These are phyloP conservation scores for Musa beccarii DNA, from an alignment of 176 grass and related monocot species.

Conservation along the genomic window DNA sequence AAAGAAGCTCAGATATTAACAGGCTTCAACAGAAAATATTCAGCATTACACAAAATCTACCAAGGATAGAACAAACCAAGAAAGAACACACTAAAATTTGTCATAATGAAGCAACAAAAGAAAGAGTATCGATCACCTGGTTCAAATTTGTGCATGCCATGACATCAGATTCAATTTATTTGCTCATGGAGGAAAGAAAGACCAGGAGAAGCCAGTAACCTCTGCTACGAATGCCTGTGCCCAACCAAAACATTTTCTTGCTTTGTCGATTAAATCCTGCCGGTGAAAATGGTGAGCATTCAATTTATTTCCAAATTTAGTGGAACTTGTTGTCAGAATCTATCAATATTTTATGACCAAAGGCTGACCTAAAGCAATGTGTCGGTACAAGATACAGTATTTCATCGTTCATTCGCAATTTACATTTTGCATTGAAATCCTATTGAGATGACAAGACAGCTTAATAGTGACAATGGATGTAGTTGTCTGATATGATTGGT, in stretches of 20 bases:
- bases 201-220: conserved; percentile 55
- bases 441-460: too few relatives aligned
- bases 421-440: too few relatives aligned
- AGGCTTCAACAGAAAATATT: not conserved
- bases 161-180: conserved; percentile 33
- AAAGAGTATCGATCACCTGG: conserved; percentile 27
- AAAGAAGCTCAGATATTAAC: not conserved
- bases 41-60: not conserved
- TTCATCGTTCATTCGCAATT: not conserved
- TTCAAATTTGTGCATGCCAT: conserved; percentile 41
- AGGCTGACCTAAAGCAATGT: not conserved
- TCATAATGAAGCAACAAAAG: not conserved
- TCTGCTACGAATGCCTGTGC: conserved; percentile 38
- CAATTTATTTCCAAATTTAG: not conserved
- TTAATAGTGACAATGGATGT: too few relatives aligned
- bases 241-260: conserved; percentile 43
- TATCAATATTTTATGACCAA: not conserved
- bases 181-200: conserved; percentile 38
- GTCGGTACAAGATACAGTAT: not conserved
- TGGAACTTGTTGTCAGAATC: not conserved
- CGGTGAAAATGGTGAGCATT: not conserved
- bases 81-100: not conserved
- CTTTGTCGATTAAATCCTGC: conserved; percentile 71
- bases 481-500: too few relatives aligned
- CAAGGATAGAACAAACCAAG: not conserved